These are phyloP conservation scores for Aspergillus clavatus DNA, from an alignment of 2,329 filamentous ascomycete species.

Conservation along the genomic window DNA sequence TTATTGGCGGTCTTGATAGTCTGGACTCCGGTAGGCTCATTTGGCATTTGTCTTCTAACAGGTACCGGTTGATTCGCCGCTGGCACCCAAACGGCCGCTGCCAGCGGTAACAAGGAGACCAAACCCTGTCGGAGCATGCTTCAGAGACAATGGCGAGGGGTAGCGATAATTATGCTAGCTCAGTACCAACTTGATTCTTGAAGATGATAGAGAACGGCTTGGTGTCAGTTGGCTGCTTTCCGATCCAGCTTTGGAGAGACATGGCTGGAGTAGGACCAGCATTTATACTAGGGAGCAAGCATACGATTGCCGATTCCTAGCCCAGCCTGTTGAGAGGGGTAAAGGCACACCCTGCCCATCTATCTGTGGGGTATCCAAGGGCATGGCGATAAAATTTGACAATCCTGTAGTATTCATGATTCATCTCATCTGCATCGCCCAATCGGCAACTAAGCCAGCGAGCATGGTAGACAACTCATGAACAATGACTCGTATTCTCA, in stretches of 20 bases:
- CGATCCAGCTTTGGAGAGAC: neutral
- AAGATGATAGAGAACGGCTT: neutral
- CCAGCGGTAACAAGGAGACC: constrained; percentile 19
- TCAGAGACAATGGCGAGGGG: neutral
- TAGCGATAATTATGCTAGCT: neutral
- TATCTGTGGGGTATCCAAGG: no score
- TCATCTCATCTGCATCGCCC: neutral
- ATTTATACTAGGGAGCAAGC: constrained; percentile 1
- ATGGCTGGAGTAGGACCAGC: neutral
- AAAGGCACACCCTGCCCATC: no score
- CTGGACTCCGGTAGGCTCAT: constrained; percentile 35
- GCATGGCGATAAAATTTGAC: no score
- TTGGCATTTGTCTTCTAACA: constrained; percentile 31
- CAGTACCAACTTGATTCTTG: neutral
- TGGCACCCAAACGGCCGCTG: constrained; percentile 10
- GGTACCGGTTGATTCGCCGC: constrained; percentile 9
- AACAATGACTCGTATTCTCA: neutral
- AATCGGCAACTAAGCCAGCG: neutral
- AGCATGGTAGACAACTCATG: neutral
- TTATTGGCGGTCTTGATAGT: constrained; percentile 39
- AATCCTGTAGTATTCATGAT: constrained; percentile 2
- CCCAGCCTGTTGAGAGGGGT: constrained; percentile 8
- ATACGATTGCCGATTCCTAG: neutral
- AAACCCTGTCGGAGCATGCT: constrained; percentile 21
- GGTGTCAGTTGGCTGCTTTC: neutral